Evolutionary conservation across 495 filamentous ascomycete genomes (phyloP).

Genomic region (Terfezia claveryi): DNA sequence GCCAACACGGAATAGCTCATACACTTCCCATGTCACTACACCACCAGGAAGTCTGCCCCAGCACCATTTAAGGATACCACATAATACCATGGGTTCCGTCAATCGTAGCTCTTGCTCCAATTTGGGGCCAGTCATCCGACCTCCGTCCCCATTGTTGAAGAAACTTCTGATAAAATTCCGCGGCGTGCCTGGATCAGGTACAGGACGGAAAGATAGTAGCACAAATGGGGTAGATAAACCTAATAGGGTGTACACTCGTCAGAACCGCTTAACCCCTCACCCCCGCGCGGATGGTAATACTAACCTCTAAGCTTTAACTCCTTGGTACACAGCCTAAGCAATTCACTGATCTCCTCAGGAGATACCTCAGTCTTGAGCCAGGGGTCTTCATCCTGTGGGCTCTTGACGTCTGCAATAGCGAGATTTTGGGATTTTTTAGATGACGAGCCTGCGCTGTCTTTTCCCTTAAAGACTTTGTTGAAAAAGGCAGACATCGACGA

Average conservation of each 20-base stretch:
- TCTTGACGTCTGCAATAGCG: conserved; percentile 25
- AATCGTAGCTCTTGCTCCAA: conserved; percentile 75
- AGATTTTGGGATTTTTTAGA: conserved; percentile 6
- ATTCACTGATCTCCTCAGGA: conserved; percentile 74
- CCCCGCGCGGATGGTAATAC: neutral
- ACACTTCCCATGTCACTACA: conserved; percentile 90
- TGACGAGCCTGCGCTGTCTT: conserved; percentile 1
- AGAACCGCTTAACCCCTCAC: conserved; percentile 1
- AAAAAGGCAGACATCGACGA: conserved; percentile 17
- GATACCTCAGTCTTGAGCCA: conserved; percentile 70
- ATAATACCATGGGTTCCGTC: conserved; percentile 65
- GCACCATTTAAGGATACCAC: conserved; percentile 93
- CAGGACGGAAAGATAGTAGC: conserved; percentile 85
- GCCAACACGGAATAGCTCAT: conserved; percentile 85
- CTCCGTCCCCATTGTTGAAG: conserved; percentile 36
- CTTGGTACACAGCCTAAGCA: conserved; percentile 60
- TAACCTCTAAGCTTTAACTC: conserved; percentile 90
- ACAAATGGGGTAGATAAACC: conserved; percentile 48
- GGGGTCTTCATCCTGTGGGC: conserved; percentile 72
- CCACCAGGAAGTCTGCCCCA: conserved; percentile 87
- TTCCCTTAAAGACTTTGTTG: conserved; percentile 16
- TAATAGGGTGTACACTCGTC: conserved; percentile 3
- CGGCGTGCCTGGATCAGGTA: conserved; percentile 72
- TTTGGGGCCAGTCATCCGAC: conserved; percentile 36
- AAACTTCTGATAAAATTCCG: conserved; percentile 85